A percentile compares a stretch with the other conserved stretches of the same genome.
These are phyloP conservation scores for Leccinum obscurum DNA, from an alignment of 768 basidiomycete species.

Conservation along the genomic window DNA sequence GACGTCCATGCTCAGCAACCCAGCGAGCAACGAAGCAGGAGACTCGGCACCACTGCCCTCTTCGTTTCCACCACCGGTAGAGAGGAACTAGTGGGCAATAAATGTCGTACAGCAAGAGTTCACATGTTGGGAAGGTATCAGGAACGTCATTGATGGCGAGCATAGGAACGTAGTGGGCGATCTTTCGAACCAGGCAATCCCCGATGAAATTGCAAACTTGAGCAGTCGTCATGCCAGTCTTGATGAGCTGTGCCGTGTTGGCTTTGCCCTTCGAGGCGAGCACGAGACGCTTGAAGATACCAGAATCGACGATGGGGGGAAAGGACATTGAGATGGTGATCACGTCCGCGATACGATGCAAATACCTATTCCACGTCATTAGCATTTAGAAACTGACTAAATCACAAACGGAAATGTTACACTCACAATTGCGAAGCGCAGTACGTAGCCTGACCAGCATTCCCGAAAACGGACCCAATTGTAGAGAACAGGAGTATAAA, in stretches of 20 bases:
- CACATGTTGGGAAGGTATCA: slow-evolving; percentile 26
- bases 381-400: neutral
- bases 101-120: slow-evolving; percentile 27
- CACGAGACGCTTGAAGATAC: slow-evolving; percentile 35
- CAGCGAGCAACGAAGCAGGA: slow-evolving; percentile 27
- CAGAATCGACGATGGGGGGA: slow-evolving; percentile 36
- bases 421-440: slow-evolving; percentile 18
- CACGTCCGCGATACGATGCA: slow-evolving; percentile 32
- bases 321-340: slow-evolving; percentile 35
- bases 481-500: slow-evolving; percentile 37
- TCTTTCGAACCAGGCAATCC: slow-evolving; percentile 30
- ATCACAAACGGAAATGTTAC: too few relatives aligned
- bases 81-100: slow-evolving; percentile 25
- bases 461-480: slow-evolving; percentile 35
- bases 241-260: slow-evolving; percentile 30
- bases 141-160: slow-evolving; percentile 26
- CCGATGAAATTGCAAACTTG: slow-evolving; percentile 36
- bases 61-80: slow-evolving; percentile 10
- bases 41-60: slow-evolving; percentile 20
- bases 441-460: slow-evolving; percentile 26
- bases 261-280: slow-evolving; percentile 27
- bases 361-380: slow-evolving; percentile 21
- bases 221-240: slow-evolving; percentile 34
- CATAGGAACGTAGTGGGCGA: slow-evolving; percentile 33
- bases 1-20: slow-evolving; percentile 25